Evolutionary conservation across 176 grass and related monocot genomes (phyloP), one percentile per base, ranked within the genome.

Genomic region (Eleusine coracana): DNA sequence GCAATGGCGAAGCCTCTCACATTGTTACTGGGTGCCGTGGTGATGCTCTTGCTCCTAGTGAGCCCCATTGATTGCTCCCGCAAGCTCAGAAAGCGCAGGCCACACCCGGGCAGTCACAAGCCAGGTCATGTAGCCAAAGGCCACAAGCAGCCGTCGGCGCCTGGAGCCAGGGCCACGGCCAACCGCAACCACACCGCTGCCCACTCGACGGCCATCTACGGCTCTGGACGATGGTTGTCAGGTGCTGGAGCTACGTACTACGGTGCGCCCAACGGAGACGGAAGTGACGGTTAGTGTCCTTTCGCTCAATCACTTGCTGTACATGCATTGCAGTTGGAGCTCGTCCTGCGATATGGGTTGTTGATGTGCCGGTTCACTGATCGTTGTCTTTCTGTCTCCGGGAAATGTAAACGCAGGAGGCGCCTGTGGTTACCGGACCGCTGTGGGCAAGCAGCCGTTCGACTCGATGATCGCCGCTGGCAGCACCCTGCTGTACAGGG

Each of bases 241-340:
- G 78, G 78, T n/a, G 92, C 70, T n/a, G 89, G 94, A 5, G 92
- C 94, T 15, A 97, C 94, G 7, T 97, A 93, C 46, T 97, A 97
- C 66, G 94, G 92, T 21, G 70, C 82, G 13, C 87, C 94, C n/a
- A 71, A 90, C 42, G 92, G 94, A 59, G 94, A 89, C 10, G 94
- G 92, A 40, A 92, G 92, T 29, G 89, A 97, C 51, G 94, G 94
- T 85, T 13, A 81, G 86, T 79, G 48, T 34, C 3, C 18, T 1
- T 25, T 20, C 12, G 1, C 13, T 44, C 8, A 15, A 10, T 45
- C 48, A 12, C 21, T 1, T 5, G 17, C 20, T 23, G 7, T 59
- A 0, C 7, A 23, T 59, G 20, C 56, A 10, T 59, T 23, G 56
- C 6, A 56, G 52, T 55, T 55, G 15, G 25, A 25, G 31, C 31